phyloP scores from a whole-genome alignment of 768 basidiomycete species.

The Gymnopilus dilepis region DNA sequence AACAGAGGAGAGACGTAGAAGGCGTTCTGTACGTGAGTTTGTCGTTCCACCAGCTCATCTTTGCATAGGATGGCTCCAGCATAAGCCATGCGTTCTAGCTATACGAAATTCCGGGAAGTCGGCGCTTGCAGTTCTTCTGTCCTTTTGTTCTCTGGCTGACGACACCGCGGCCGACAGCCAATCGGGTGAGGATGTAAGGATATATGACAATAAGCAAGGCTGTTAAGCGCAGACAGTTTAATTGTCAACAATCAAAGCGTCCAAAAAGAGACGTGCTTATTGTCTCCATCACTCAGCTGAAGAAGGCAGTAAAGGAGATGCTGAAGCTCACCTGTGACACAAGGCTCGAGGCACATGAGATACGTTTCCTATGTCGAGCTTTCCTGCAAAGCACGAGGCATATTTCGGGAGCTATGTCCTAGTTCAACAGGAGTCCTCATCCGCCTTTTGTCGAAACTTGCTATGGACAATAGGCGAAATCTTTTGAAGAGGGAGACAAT shows the following conservation, averaged over 20 bases:
- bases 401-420: too few species aligned
- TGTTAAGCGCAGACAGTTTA: background rate
- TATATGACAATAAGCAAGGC: background rate
- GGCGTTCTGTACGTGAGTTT: too few species aligned
- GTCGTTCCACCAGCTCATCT: background rate
- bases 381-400: too few species aligned
- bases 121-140: background rate
- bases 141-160: background rate
- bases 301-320: background rate
- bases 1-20: background rate
- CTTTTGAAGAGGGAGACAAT: too few species aligned
- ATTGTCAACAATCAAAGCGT: background rate
- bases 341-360: too few species aligned
- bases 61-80: background rate
- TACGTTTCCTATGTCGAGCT: too few species aligned
- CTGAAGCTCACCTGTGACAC: too few species aligned
- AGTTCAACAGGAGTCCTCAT: too few species aligned
- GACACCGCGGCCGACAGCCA: background rate
- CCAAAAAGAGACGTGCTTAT: background rate
- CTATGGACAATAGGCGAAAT: too few species aligned
- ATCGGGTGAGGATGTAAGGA: background rate
- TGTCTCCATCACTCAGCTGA: background rate
- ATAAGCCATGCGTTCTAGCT: background rate
- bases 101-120: background rate
- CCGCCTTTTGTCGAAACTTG: too few species aligned